These are phyloP conservation scores for Crithidia acanthocephali DNA, from an alignment of 208 protist species.

Conservation along the genomic window DNA sequence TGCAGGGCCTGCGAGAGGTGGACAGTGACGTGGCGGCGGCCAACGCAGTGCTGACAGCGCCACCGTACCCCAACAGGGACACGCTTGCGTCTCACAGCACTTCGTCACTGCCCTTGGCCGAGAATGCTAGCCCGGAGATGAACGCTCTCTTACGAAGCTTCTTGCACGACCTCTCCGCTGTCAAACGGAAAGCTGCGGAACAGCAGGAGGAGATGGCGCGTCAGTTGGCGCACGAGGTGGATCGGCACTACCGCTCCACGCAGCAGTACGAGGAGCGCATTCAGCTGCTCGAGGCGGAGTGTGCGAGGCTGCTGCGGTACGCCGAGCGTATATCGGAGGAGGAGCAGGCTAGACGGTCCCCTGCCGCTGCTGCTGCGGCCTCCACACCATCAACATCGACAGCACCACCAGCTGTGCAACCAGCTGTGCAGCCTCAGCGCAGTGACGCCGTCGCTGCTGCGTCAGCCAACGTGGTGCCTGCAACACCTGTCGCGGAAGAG, in stretches of 20 bases:
- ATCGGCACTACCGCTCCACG: slow-evolving; percentile 58
- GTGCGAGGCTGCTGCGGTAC: slow-evolving; percentile 31
- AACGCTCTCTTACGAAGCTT: slow-evolving; percentile 51
- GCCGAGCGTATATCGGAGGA: slow-evolving; percentile 22
- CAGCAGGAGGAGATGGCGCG: slow-evolving; percentile 58
- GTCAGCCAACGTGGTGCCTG: background rate
- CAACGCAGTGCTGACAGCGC: slow-evolving; percentile 14
- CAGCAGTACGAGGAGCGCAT: slow-evolving; percentile 68
- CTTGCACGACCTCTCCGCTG: slow-evolving; percentile 33
- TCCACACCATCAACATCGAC: background rate
- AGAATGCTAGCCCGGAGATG: slow-evolving; percentile 35
- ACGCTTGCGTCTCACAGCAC: background rate
- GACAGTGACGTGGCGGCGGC: slow-evolving; percentile 22
- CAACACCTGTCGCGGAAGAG: background rate
- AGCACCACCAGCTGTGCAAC: background rate
- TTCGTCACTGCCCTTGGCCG: background rate
- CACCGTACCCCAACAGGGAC: slow-evolving; percentile 3
- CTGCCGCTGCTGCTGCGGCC: background rate
- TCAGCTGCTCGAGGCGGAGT: slow-evolving; percentile 45
- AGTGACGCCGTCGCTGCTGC: background rate
- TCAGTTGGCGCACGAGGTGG: slow-evolving; percentile 55
- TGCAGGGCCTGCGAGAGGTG: slow-evolving; percentile 42
- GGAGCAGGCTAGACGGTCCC: slow-evolving; percentile 1
- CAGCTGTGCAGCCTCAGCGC: background rate
- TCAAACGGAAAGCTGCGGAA: slow-evolving; percentile 33